Percentiles rank a stretch among this genome's conserved stretches.
phyloP scores from a whole-genome alignment of 164 flowering plant species.

The Vitis cinerea region DNA sequence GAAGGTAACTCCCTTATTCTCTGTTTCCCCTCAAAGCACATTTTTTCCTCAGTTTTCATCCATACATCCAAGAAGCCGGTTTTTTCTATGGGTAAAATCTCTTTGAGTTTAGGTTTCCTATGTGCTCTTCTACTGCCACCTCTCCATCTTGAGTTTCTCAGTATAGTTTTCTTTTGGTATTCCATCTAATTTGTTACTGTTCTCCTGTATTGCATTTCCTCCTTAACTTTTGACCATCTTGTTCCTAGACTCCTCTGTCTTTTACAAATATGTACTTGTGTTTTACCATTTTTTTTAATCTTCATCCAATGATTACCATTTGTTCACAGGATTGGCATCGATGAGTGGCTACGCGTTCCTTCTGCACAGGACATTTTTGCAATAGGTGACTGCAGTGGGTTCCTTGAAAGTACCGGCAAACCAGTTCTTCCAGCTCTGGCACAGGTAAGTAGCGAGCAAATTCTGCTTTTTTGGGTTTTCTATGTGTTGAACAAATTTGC shows the following conservation, averaged over 20 bases:
- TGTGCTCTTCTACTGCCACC: too few species aligned
- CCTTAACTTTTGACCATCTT: too few species aligned
- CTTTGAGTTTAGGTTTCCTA: too few species aligned
- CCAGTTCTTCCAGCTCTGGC: slow-evolving; percentile 92
- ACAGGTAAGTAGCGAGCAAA: slow-evolving; percentile 47
- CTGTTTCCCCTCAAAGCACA: background rate
- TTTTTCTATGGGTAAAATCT: too few species aligned
- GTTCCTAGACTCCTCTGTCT: too few species aligned
- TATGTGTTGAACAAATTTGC: background rate
- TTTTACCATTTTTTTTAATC: too few species aligned
- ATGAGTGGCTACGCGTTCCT: slow-evolving; percentile 93
- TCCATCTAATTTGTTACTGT: too few species aligned
- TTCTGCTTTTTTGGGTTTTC: background rate
- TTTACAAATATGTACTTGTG: too few species aligned
- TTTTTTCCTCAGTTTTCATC: background rate
- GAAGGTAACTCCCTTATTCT: slow-evolving; percentile 51
- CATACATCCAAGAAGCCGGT: background rate
- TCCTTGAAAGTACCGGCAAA: slow-evolving; percentile 86
- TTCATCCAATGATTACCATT: too few species aligned
- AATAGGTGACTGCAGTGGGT: slow-evolving; percentile 94
- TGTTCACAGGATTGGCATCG: slow-evolving; percentile 77
- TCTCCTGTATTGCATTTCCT: too few species aligned
- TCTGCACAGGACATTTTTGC: slow-evolving; percentile 79
- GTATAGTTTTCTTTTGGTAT: too few species aligned
- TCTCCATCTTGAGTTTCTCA: too few species aligned